Evolutionary conservation across 2,329 filamentous ascomycete genomes (phyloP).

Genomic region (Cercospora berteroae): DNA sequence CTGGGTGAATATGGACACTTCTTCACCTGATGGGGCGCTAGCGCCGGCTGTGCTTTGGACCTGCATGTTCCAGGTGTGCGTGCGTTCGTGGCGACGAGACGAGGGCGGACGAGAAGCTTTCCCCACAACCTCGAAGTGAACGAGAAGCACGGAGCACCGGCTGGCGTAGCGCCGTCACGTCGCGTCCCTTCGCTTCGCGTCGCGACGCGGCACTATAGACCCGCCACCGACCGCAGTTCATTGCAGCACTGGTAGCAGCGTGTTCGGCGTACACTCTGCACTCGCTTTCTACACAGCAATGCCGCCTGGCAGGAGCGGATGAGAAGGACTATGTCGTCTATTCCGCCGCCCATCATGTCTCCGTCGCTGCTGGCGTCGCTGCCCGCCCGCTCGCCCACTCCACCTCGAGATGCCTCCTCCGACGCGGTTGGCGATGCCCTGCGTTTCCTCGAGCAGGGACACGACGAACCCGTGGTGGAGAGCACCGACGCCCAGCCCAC

Average conservation of each 20-base stretch:
- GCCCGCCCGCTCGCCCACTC: slow-evolving; percentile 56
- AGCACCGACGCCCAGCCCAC: not conserved
- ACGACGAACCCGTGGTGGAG: slow-evolving; percentile 24
- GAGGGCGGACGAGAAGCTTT: not conserved
- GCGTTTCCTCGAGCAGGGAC: slow-evolving; percentile 42
- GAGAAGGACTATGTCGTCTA: slow-evolving; percentile 19
- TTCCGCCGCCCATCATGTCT: slow-evolving; percentile 18
- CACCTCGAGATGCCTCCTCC: slow-evolving; percentile 48
- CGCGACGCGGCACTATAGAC: not conserved
- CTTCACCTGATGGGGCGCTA: slow-evolving; percentile 13
- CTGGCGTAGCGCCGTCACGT: not conserved
- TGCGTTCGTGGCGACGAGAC: not conserved
- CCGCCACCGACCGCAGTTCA: not conserved
- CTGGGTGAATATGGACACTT: not conserved
- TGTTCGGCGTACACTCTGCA: not conserved
- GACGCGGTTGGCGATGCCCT: slow-evolving; percentile 39
- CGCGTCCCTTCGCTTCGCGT: not conserved
- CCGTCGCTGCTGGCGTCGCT: slow-evolving; percentile 46
- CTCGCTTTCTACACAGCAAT: not conserved
- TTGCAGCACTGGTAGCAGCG: not conserved
- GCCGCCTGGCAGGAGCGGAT: slow-evolving; percentile 1
- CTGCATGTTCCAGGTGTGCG: slow-evolving; percentile 1
- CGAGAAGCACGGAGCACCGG: not conserved
- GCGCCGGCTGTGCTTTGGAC: slow-evolving; percentile 12
- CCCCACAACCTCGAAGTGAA: not conserved